These are phyloP conservation scores for Passalora sequoiae DNA, from an alignment of 2,329 filamentous ascomycete genomes.

Conservation along the genomic window DNA sequence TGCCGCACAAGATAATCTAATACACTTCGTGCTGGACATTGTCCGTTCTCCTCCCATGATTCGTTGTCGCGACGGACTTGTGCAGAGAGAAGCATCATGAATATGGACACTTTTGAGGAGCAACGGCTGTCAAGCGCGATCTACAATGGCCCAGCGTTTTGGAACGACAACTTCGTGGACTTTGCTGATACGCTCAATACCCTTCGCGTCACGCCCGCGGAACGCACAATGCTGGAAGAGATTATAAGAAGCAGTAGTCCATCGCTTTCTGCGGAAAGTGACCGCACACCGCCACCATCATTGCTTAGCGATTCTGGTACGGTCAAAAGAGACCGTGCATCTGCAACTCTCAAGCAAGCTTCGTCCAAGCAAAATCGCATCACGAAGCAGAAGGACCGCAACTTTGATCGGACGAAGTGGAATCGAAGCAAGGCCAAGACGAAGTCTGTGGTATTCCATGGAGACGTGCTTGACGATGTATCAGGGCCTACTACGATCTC, in stretches of 20 bases:
- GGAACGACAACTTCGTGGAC: conserved; percentile 1
- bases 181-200: not conserved
- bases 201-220: not conserved
- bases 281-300: not conserved
- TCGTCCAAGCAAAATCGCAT: not conserved
- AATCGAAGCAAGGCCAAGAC: not conserved
- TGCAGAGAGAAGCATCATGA: not conserved
- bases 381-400: not conserved
- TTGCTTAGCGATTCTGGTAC: not conserved
- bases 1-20: not conserved
- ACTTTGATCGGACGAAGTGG: conserved; percentile 1
- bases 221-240: not conserved
- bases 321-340: not conserved
- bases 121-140: not conserved
- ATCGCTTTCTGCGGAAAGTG: not conserved
- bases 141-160: conserved; percentile 1
- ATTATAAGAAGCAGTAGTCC: not conserved
- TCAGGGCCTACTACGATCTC: too few relatives aligned
- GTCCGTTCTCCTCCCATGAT: not conserved
- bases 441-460: not conserved
- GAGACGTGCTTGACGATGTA: not conserved
- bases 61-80: not conserved
- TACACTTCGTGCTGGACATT: not conserved
- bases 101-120: not conserved
- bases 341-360: not conserved